Evolutionary conservation across 495 filamentous ascomycete genomes (phyloP).

Genomic region (Penicillium angulare): DNA sequence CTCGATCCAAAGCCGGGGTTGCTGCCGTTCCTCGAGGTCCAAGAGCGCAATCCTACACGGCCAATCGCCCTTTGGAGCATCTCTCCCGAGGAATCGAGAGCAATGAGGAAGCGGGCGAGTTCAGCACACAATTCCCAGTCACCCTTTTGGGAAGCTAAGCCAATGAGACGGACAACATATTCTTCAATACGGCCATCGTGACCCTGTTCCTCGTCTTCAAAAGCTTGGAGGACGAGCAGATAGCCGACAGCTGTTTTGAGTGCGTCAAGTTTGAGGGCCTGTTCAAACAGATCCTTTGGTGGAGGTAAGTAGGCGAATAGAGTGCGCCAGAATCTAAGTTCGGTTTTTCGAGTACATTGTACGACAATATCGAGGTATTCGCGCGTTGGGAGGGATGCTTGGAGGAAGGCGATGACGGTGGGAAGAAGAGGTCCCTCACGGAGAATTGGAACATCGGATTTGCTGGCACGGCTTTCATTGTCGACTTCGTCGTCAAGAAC

Average conservation of each 20-base stretch:
- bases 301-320: constrained; percentile 87
- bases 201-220: constrained; percentile 76
- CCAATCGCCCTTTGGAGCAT: constrained; percentile 78
- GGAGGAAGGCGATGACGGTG: constrained; percentile 79
- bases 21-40: constrained; percentile 20
- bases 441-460: constrained; percentile 25
- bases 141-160: constrained; percentile 74
- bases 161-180: constrained; percentile 73
- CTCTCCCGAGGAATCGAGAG: constrained; percentile 81
- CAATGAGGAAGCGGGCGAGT: constrained; percentile 86
- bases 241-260: constrained; percentile 97
- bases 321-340: constrained; percentile 91
- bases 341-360: constrained; percentile 96
- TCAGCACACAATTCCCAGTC: constrained; percentile 99
- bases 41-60: constrained; percentile 52
- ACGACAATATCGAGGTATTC: constrained; percentile 91
- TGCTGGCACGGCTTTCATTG: constrained; percentile 59
- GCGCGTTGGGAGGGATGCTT: constrained; percentile 71
- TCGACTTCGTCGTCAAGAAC: constrained; percentile 96
- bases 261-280: constrained; percentile 76
- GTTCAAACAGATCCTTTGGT: constrained; percentile 87
- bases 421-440: constrained; percentile 70
- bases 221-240: constrained; percentile 89
- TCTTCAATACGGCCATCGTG: constrained; percentile 62
- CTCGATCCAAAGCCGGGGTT: constrained; percentile 20